These are phyloP conservation scores for Candida albicans DNA, from an alignment of 1,139 yeast genomes.

Conservation along the genomic window DNA sequence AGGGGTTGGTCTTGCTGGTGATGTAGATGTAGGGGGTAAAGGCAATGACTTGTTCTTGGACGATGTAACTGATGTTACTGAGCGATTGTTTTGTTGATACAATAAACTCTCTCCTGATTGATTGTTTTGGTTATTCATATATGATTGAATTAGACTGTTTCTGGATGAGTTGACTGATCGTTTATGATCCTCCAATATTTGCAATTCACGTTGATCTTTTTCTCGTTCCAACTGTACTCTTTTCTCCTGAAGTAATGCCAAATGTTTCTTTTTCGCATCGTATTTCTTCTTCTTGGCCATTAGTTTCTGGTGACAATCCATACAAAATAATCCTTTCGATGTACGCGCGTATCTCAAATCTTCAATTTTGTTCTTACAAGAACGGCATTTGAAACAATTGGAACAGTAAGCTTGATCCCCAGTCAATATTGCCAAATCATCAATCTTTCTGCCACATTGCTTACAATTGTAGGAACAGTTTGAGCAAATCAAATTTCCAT, in stretches of 20 bases:
- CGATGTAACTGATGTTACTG: slow-evolving; percentile 20
- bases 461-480: slow-evolving; percentile 89
- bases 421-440: slow-evolving; percentile 92
- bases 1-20: background rate
- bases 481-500: slow-evolving; percentile 87
- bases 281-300: slow-evolving; percentile 64
- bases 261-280: slow-evolving; percentile 45
- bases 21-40: slow-evolving; percentile 22
- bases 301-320: slow-evolving; percentile 86
- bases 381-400: slow-evolving; percentile 84
- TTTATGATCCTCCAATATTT: slow-evolving; percentile 7
- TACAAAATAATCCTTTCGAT: slow-evolving; percentile 89
- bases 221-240: slow-evolving; percentile 11
- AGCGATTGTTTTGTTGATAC: slow-evolving; percentile 10
- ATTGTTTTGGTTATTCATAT: slow-evolving; percentile 9
- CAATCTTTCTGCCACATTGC: slow-evolving; percentile 85
- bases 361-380: slow-evolving; percentile 84
- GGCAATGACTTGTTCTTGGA: slow-evolving; percentile 33
- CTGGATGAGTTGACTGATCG: slow-evolving; percentile 13
- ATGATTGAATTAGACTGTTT: slow-evolving; percentile 15
- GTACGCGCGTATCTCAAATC: slow-evolving; percentile 93
- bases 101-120: slow-evolving; percentile 7
- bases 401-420: slow-evolving; percentile 96
- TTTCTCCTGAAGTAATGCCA: slow-evolving; percentile 18
- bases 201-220: slow-evolving; percentile 8